Conservation (phyloP, 148 eudicot species). For the Vaccinium macrocarpon region DNA sequence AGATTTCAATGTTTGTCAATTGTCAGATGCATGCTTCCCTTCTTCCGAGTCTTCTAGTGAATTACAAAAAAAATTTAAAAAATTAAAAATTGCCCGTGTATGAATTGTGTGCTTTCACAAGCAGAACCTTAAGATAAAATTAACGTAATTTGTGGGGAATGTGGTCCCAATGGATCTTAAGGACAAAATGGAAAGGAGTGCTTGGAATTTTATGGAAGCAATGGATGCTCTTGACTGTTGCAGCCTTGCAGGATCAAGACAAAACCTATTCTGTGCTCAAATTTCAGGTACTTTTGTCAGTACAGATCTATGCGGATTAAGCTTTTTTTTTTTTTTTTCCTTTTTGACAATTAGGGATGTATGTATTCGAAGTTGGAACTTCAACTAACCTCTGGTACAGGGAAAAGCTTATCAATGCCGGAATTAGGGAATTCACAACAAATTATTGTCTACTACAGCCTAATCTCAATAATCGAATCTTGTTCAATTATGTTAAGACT, state of each 20-base stretch:
- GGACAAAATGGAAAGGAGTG: conserved; percentile 21
- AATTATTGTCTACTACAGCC: too few relatives aligned
- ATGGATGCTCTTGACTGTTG: conserved; percentile 8
- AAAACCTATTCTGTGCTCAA: conserved; percentile 1
- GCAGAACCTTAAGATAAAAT: background rate
- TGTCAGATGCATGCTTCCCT: background rate
- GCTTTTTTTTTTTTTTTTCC: too few relatives aligned
- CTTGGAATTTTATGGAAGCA: conserved; percentile 6
- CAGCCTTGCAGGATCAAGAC: conserved; percentile 5
- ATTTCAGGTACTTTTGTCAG: background rate
- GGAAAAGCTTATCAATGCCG: too few relatives aligned
- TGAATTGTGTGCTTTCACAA: background rate
- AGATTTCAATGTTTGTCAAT: background rate
- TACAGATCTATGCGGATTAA: background rate
- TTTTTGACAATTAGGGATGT: too few relatives aligned
- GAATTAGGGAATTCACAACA: too few relatives aligned
- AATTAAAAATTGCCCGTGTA: too few relatives aligned
- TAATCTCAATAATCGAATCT: too few relatives aligned
- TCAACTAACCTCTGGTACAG: too few relatives aligned
- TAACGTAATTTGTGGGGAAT: background rate
- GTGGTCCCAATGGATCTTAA: background rate
- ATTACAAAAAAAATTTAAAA: background rate
- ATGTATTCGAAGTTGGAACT: too few relatives aligned
- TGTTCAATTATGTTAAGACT: too few relatives aligned
- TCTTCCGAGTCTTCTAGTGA: background rate